Conservation (phyloP, 2,329 filamentous ascomycete species). For the Colletotrichum acutatum region DNA sequence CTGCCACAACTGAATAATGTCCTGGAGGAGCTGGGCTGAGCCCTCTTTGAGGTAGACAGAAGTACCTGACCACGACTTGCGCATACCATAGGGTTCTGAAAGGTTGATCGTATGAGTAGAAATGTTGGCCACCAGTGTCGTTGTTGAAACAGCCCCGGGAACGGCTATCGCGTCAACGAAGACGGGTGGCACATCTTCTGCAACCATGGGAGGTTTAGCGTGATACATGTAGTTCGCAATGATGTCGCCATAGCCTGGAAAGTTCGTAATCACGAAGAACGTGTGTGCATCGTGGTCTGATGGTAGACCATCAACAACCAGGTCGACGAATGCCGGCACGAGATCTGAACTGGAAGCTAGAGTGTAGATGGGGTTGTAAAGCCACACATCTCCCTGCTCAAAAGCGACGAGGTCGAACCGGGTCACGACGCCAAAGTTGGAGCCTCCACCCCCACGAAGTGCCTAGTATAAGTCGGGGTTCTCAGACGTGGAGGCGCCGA, state of each 20-base stretch:
- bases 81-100: conserved; percentile 38
- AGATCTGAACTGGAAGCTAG: conserved; percentile 32
- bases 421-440: conserved; percentile 53
- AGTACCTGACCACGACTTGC: conserved; percentile 34
- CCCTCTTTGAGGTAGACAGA: conserved; percentile 5
- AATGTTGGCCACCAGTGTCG: conserved; percentile 40
- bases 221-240: conserved; percentile 36
- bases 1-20: conserved; percentile 42
- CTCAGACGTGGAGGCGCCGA: conserved; percentile 49
- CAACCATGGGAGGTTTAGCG: conserved; percentile 20
- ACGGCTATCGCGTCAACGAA: conserved; percentile 40
- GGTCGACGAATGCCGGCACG: conserved; percentile 29
- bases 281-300: conserved; percentile 38
- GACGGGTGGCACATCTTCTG: conserved; percentile 33
- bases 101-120: conserved; percentile 40
- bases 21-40: conserved; percentile 38
- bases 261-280: conserved; percentile 37
- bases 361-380: conserved; percentile 36
- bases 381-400: conserved; percentile 44
- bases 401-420: conserved; percentile 45
- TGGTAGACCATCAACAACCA: conserved; percentile 34
- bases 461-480: conserved; percentile 57
- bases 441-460: conserved; percentile 53
- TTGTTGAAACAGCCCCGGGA: conserved; percentile 36
- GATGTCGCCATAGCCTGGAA: conserved; percentile 18